Base-by-base conservation (phyloP, 2,329 filamentous ascomycete genomes). In the Dothideomycetes sp. region DNA sequence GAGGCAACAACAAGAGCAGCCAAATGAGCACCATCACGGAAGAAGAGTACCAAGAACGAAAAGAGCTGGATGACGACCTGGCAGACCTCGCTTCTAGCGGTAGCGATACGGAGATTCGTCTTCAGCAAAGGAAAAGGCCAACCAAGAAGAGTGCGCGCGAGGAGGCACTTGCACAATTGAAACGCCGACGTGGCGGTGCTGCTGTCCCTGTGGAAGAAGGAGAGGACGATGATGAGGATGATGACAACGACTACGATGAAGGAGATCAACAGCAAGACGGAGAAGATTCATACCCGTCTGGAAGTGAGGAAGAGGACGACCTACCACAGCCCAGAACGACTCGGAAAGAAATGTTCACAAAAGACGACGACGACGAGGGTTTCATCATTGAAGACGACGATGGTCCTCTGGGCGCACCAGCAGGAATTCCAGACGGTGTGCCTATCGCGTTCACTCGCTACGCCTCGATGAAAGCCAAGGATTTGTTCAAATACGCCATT, bases 401-500 rank as follows among this genome's bases (percentile, higher is more conserved):
- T 5, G 68, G 69, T 30, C 62, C 59, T 0, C 63, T 71, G 5
- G 72, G 68, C 6, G 37, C 29, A 4, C 29, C 37, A 5, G 25
- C 20, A 4, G 57, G 60, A 20, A 57, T 82, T 0, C 77, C 76
- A 1, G 74, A 74, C 1, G 76, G 73, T 2, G 62, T 69, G 8
- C 84, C 84, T 0, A 65, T 88, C 1, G 66, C 82, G 50, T 86
- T 85, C 56, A 83, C 78, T 1, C 62, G 70, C 3, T 71, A 81
- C 43, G 71, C 76, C 0, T 76, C 78, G 47, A 78, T 79, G 49
- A 81, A 81, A 36, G 64, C 80, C 0, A 79, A 78, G 48, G 78
- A 84, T 27, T 75, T 87, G 35, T 89, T 89, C 63, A 74, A 73
- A 33, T 77, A 80, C 51, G 80, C 76, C 0, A 68, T 89, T 2